Evolutionary conservation across 176 grass and related monocot species (phyloP), one percentile per base, ranked within the genome.

Genomic region (Oryza punctata): DNA sequence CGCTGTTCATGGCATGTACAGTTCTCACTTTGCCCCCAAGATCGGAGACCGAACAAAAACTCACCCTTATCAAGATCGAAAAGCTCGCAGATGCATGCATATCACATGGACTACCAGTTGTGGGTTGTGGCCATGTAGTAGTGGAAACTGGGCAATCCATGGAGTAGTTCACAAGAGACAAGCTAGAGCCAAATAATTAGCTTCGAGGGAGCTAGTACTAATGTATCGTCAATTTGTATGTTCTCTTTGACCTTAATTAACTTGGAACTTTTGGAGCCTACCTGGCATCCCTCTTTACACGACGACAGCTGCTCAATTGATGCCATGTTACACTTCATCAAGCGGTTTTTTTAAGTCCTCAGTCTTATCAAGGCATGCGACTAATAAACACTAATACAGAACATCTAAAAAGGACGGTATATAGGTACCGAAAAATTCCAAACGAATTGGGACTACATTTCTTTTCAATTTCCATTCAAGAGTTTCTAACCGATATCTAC

Each of bases 11-110:
- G 6, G 61, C 59, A 52, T 69, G 68, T 47, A 38, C 72, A 38
- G 57, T 67, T 35, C 46, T 59, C 44, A 50, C 59, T 38, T 73
- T 94, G 88, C 81, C 67, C 41, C 80, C 91, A 70, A 40, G 75
- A 86, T 77, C 68, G 84, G 94, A 89, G 94, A 93, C 91, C 88
- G 26, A 69, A 75, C 59, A 38, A 33, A 65, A 32, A 16, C 73
- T 86, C 78, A 30, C 43, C 54, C 50, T 81, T 88, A 67, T 65
- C 81, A 65, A 73, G 63, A 54, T 54, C 5, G 18, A 54, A 75
- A 84, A 82, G 80, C 16, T 54, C 19, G 44, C 33, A 69, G 57
- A 50, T 66, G 29, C 66, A 50, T 52, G 21, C 10, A 59, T 72
- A 69, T 50, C 63, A 63, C 21, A 65, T 67, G 80, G 74, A 63